Base-by-base conservation (phyloP, 208 protist genomes). In the Crithidia mellificae region DNA sequence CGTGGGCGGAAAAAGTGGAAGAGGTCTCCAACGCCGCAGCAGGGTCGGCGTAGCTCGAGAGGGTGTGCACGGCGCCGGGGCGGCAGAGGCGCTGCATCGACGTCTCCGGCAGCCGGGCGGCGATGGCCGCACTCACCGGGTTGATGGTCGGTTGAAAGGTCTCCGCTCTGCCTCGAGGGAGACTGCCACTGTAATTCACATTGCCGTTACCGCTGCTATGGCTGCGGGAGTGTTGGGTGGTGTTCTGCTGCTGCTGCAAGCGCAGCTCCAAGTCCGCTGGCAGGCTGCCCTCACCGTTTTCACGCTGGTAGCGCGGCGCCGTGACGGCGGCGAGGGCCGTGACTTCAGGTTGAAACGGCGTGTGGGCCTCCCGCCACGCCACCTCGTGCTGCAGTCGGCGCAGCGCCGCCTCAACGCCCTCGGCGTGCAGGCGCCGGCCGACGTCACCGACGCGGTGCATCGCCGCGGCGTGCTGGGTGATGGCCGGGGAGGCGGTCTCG, bases 121-220 rank as follows among this genome's bases (percentile, higher is more conserved):
- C 87, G 51, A 93, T 90, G 6, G 78, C 84, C 11, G 84, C 85
- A 56, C 84, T 90, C 17, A 92, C 84, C 0, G 82, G 80, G 77
- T 91, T 82, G 43, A 92, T 90, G 25, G 68, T 69, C 12, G 86
- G 86, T n/a, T 77, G 72, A 52, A 88, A 80, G 3, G 34, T 38
- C 34, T 58, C n/a, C n/a, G n/a, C n/a, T n/a, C n/a, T n/a, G n/a
- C n/a, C n/a, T n/a, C n/a, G n/a, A n/a, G n/a, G n/a, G n/a, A n/a
- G n/a, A n/a, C n/a, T n/a, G n/a, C n/a, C n/a, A n/a, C n/a, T n/a
- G n/a, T n/a, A n/a, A n/a, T n/a, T n/a, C n/a, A n/a, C n/a, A n/a
- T n/a, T n/a, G n/a, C n/a, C 49, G 14, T 34, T 2, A 6, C 34
- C 29, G 34, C 15, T 15, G 4, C 49, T 29, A n/a, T 24, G 44